Conservation (phyloP, 2,329 filamentous ascomycete species). For the Verticillium longisporum region DNA sequence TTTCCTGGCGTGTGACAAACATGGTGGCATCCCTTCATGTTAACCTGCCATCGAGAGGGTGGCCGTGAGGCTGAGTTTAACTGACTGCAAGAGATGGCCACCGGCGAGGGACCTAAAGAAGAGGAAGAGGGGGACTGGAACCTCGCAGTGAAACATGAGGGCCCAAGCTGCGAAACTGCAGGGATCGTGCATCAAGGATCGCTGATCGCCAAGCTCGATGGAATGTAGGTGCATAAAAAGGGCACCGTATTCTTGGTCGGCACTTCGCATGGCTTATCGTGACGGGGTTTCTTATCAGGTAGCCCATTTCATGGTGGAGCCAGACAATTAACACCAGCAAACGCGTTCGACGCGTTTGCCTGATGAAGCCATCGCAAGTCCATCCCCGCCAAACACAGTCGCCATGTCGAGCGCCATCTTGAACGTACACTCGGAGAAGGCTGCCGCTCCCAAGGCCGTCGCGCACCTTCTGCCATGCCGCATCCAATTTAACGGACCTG, state of each 20-base stretch:
- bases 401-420: conserved; percentile 38
- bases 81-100: too few species aligned
- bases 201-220: neutral
- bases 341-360: conserved; percentile 1
- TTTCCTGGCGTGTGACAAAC: too few species aligned
- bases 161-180: neutral
- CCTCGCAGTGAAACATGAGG: neutral
- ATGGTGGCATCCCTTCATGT: too few species aligned
- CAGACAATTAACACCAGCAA: neutral
- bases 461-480: conserved; percentile 75
- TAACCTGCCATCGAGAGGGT: too few species aligned
- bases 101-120: neutral
- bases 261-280: neutral
- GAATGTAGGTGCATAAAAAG: neutral
- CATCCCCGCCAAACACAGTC: neutral
- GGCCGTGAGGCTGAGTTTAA: too few species aligned
- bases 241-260: neutral
- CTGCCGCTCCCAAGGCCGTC: conserved; percentile 30
- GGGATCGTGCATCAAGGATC: neutral
- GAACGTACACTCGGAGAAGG: conserved; percentile 21
- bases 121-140: neutral
- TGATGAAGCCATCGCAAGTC: neutral
- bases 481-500: conserved; percentile 69
- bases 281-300: neutral
- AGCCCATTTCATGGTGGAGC: neutral